Percentiles rank a stretch among this genome's conserved stretches.
Conservation (phyloP, 2,329 filamentous ascomycete genomes). For the Piedraia hortae region DNA sequence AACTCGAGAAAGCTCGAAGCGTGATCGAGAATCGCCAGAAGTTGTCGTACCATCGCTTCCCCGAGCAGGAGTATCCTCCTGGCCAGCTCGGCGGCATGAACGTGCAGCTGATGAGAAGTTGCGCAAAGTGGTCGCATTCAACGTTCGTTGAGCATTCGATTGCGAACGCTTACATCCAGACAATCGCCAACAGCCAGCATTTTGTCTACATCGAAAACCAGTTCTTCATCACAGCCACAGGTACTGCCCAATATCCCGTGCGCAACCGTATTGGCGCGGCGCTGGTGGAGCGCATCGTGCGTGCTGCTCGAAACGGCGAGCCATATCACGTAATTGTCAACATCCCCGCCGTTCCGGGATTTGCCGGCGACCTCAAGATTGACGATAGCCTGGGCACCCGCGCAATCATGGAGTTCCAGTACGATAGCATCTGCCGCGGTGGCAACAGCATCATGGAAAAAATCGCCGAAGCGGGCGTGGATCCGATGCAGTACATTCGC, state of each 20-base stretch:
- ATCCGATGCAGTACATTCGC: slow-evolving; percentile 45
- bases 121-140: slow-evolving; percentile 28
- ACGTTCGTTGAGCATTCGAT: slow-evolving; percentile 47
- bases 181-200: slow-evolving; percentile 84
- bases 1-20: slow-evolving; percentile 7
- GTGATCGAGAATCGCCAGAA: slow-evolving; percentile 6
- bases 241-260: slow-evolving; percentile 40
- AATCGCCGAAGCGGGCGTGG: slow-evolving; percentile 34
- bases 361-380: slow-evolving; percentile 50
- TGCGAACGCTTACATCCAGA: slow-evolving; percentile 77
- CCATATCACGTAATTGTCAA: slow-evolving; percentile 48
- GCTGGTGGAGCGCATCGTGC: slow-evolving; percentile 49
- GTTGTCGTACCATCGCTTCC: slow-evolving; percentile 2
- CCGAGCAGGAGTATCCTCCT: slow-evolving; percentile 7
- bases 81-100: slow-evolving; percentile 39
- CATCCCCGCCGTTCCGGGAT: slow-evolving; percentile 58
- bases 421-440: slow-evolving; percentile 50
- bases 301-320: slow-evolving; percentile 36
- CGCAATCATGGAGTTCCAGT: slow-evolving; percentile 75
- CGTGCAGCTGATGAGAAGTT: slow-evolving; percentile 46
- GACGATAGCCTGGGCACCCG: slow-evolving; percentile 49
- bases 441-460: slow-evolving; percentile 52
- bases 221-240: slow-evolving; percentile 68
- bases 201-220: slow-evolving; percentile 97
- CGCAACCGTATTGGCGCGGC: slow-evolving; percentile 53